phyloP scores from a whole-genome alignment of 177 flowering plant genomes.

The Vitis hybrid region DNA sequence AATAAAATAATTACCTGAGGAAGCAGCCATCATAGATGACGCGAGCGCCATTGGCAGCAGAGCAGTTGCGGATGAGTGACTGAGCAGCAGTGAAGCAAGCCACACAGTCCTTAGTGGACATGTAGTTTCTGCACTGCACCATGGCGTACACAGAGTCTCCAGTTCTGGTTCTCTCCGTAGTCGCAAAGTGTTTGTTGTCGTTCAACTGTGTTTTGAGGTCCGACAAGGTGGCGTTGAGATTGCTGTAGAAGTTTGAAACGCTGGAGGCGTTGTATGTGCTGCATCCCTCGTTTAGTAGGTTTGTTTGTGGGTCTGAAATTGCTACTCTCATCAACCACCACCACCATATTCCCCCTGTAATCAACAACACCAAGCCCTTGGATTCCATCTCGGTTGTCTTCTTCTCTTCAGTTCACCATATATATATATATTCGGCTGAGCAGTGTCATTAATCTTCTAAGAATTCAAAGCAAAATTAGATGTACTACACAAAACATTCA shows the following conservation, averaged over 20 bases:
- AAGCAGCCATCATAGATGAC: constrained; percentile 39
- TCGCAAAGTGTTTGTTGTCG: constrained; percentile 22
- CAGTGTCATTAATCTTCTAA: too few relatives aligned
- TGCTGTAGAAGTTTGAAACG: constrained; percentile 20
- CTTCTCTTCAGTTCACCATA: too few relatives aligned
- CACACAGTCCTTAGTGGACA: constrained; percentile 27
- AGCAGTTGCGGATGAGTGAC: constrained; percentile 28
- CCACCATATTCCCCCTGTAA: not conserved
- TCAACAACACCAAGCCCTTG: too few relatives aligned
- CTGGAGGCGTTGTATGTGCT: constrained; percentile 33
- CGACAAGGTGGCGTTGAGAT: constrained; percentile 34
- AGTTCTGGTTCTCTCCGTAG: constrained; percentile 19
- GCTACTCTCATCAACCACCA: not conserved
- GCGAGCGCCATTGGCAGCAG: constrained; percentile 34
- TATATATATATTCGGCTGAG: too few relatives aligned
- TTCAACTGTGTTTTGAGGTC: constrained; percentile 18
- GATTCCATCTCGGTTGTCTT: too few relatives aligned
- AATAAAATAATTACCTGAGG: constrained; percentile 27
- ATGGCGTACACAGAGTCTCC: constrained; percentile 28
- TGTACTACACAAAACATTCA: too few relatives aligned
- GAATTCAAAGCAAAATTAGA: too few relatives aligned
- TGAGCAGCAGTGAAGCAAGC: constrained; percentile 27
- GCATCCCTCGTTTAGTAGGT: constrained; percentile 38
- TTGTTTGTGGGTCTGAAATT: constrained; percentile 29
- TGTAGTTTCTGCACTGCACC: constrained; percentile 37